Base-by-base conservation (phyloP, 1,139 yeast species). In the Blastobotrys ciferrii region DNA sequence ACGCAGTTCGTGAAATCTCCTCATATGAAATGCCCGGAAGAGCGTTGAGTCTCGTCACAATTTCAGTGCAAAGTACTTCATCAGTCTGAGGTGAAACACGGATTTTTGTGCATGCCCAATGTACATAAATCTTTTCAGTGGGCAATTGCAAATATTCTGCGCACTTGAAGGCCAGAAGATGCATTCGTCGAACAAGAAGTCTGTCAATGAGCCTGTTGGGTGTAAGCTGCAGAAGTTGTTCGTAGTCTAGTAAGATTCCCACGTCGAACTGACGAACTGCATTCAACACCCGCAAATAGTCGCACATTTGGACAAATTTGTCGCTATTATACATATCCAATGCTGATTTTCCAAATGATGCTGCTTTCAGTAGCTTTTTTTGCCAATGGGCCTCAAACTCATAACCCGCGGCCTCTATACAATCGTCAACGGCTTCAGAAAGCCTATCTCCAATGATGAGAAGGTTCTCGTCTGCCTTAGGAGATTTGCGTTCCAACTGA, bases 81-180 rank as follows among this genome's bases (percentile, higher is more conserved):
- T 92, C 97, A 2, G 76, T 72, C 38, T 77, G 78, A 3, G 73
- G 59, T 14, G 83, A 80, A 38, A 72, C 67, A 48, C 76, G 77
- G 20, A 88, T 80, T 59, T 87, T 86, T 35, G 77, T 71, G 52
- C 85, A 80, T 14, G 96, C 92, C 98, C 98, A 92, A 56, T 84
- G 78, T 1, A 81, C 74, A 58, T 82, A 86, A 0, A 91, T 77
- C 19, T 69, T 61, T 51, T 80, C 83, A 37, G 72, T 70, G 4
- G 86, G 80, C 13, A 81, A 60, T 7, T 72, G 66, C 47, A 85
- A 66, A 38, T 77, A 70, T 12, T 76, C 76, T 6, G 84, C 76
- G 1, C 89, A 71, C 53, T 81, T 78, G 41, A 87, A 67, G 0
- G 92, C 81, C 37, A 87, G 71, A 7, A 77, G 74, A 64, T 85